Base-by-base conservation (phyloP, 495 filamentous ascomycete species). In the Penicillium cataractarum region DNA sequence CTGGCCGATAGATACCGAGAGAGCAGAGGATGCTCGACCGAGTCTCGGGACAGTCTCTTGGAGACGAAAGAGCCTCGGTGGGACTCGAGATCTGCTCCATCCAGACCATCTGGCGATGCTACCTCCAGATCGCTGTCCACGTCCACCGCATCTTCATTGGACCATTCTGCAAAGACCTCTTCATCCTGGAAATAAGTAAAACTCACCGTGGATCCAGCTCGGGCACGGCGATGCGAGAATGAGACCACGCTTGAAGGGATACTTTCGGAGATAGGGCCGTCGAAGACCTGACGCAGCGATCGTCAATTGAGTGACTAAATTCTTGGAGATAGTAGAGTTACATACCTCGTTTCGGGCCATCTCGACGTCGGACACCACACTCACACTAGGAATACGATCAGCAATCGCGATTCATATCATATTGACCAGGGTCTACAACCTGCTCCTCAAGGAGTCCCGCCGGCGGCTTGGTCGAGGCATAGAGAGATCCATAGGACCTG, bases 301-400 rank as follows among this genome's bases (percentile, higher is more conserved):
- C 9, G 35, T 56, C 33, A 54, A 37, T 65, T 50, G 19, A 24
- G 61, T 22, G 42, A 21, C 59, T 42, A 63, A 54, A n/a, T 15
- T 2, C 31, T 35, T 24, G 54, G 22, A 26, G 12, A 2, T 24
- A 8, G 8, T 22, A 8, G 29, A 22, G n/a, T 24, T 37, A 64
- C 81, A 52, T 65, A 93, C 92, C 84, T 97, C 94, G 72, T 97
- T 90, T 49, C 93, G 92, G 27, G 95, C 96, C 95, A 99, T 99
- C 72, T 97, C 95, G n/a, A 99, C 94, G 73, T 97, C 93, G 35
- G 90, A 91, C 40, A 96, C 86, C 66, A 97, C 87, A 75, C 91
- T 96, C 42, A 89, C 80, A 73, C 83, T 86, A 67, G 0, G 32
- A 29, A n/a, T 26, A 49, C 26, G 5, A 52, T 79, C 49, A 78